Base-by-base conservation (phyloP, 345 rosid species). In the Tarenaya hassleriana region DNA sequence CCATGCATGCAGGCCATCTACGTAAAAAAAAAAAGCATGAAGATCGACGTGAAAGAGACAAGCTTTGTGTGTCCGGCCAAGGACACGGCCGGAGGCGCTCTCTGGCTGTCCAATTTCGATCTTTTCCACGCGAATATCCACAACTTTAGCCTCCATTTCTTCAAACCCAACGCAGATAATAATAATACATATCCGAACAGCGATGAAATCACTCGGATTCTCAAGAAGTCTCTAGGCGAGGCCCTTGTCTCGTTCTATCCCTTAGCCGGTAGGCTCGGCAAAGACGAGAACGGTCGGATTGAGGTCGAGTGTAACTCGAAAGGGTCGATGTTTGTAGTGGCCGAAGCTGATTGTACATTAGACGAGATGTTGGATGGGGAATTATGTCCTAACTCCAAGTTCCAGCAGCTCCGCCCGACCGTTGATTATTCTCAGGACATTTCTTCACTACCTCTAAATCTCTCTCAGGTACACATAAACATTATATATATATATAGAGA, bases 201-300 rank as follows among this genome's bases (percentile, higher is more conserved):
- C 1, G 59, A 34, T 34, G 51, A 43, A 24, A 50, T 47, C 1
- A 10, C 8, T 16, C 10, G 24, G 1, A 50, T 56, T 35, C 67
- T 75, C 2, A 66, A 60, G 46, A 52, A 72, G 3, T 56, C 71
- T 56, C 37, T 76, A 4, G 47, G 69, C 38, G 40, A 55, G 5
- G 62, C 48, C 53, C 68, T 76, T 0, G 75, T 69, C 18, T 50
- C 71, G 1, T 73, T 69, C n/a, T 63, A 72, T 33, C 77, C 75
- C 0, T 15, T 64, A 13, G 78, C 75, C 0, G 75, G 78, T 1
- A 52, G 77, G 9, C 16, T 72, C 7, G 64, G 37, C 4, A 20
- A 10, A 32, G 71, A 63, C 15, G 64, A 52, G 10, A 53, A 57
- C 10, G 69, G 67, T 0, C 60, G 81, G 12, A 19, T 68, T 34